A percentile compares a stretch with the other conserved stretches of the same genome.
Conservation (phyloP, 805 yeast genomes). For the Wickerhamomyces kurtzmanii region DNA sequence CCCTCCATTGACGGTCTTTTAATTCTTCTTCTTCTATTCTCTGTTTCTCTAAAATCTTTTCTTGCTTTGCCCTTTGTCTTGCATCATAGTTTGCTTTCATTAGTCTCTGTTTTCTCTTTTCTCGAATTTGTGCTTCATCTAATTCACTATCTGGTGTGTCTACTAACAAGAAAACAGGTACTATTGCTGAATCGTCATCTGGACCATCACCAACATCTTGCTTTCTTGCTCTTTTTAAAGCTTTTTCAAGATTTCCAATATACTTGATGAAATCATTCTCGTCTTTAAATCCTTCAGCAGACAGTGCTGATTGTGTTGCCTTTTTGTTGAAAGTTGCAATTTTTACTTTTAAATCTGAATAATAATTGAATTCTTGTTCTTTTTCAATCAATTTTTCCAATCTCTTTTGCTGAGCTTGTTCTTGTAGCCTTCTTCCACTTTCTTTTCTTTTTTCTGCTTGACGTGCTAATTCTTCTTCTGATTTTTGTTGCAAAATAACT, state of each 20-base stretch:
- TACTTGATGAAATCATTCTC: slow-evolving; percentile 64
- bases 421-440: slow-evolving; percentile 82
- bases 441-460: slow-evolving; percentile 78
- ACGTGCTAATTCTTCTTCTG: slow-evolving; percentile 70
- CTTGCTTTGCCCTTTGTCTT: slow-evolving; percentile 69
- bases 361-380: slow-evolving; percentile 73
- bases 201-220: slow-evolving; percentile 55
- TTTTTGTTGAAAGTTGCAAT: slow-evolving; percentile 40
- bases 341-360: slow-evolving; percentile 44
- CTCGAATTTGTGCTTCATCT: slow-evolving; percentile 70
- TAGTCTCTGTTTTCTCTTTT: slow-evolving; percentile 75
- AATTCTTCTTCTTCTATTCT: slow-evolving; percentile 48
- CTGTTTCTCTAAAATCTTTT: slow-evolving; percentile 57
- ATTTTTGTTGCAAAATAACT: slow-evolving; percentile 56
- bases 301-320: slow-evolving; percentile 43
- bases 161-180: slow-evolving; percentile 60
- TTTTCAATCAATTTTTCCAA: slow-evolving; percentile 71
- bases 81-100: slow-evolving; percentile 87
- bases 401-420: slow-evolving; percentile 82
- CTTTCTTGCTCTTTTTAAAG: slow-evolving; percentile 58
- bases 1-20: slow-evolving; percentile 74
- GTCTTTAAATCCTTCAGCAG: slow-evolving; percentile 71
- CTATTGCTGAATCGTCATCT: slow-evolving; percentile 30
- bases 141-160: slow-evolving; percentile 82
- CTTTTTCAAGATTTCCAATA: slow-evolving; percentile 50